phyloP scores from a whole-genome alignment of 352 stramenopile species.

The Halophytophthora polymorphica region DNA sequence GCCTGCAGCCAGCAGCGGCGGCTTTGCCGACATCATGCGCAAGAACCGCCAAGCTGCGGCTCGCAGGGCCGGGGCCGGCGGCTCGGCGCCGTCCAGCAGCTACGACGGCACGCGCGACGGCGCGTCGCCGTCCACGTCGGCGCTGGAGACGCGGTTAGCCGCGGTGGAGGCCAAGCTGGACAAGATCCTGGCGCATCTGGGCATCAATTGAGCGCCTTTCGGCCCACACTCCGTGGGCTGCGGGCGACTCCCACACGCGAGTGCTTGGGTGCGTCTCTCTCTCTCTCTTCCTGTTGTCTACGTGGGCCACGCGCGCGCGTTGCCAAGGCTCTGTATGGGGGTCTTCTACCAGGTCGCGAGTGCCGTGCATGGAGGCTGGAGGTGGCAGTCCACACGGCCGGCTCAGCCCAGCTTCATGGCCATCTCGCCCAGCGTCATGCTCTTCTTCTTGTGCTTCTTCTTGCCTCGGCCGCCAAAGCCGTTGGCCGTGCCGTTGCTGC shows the following conservation, averaged over 20 bases:
- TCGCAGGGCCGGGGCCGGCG: slow-evolving; percentile 36
- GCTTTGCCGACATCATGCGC: slow-evolving; percentile 89
- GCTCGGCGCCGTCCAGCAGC: slow-evolving; percentile 53
- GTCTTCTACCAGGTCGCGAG: too few species aligned
- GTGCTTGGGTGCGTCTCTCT: slow-evolving; percentile 1
- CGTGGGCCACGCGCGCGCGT: too few species aligned
- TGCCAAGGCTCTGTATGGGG: too few species aligned
- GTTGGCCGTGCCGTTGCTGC: slow-evolving; percentile 14
- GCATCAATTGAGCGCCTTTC: slow-evolving; percentile 40
- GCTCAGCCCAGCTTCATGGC: slow-evolving; percentile 77
- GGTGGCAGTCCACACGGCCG: too few species aligned
- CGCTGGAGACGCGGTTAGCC: slow-evolving; percentile 58
- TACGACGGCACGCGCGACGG: slow-evolving; percentile 22
- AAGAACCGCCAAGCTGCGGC: slow-evolving; percentile 85
- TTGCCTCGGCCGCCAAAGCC: slow-evolving; percentile 31
- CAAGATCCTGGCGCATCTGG: slow-evolving; percentile 87
- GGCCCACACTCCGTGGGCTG: too few species aligned
- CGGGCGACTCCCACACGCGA: slow-evolving; percentile 9
- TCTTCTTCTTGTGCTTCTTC: slow-evolving; percentile 87
- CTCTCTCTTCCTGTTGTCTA: too few species aligned
- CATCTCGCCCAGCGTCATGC: slow-evolving; percentile 73
- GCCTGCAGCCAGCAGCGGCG: slow-evolving; percentile 13
- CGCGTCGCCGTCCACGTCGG: slow-evolving; percentile 3
- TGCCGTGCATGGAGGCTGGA: too few species aligned
- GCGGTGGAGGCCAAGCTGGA: slow-evolving; percentile 86